phyloP scores from a whole-genome alignment of 2,329 filamentous ascomycete species.

The Ophiostoma novo-ulmi region DNA sequence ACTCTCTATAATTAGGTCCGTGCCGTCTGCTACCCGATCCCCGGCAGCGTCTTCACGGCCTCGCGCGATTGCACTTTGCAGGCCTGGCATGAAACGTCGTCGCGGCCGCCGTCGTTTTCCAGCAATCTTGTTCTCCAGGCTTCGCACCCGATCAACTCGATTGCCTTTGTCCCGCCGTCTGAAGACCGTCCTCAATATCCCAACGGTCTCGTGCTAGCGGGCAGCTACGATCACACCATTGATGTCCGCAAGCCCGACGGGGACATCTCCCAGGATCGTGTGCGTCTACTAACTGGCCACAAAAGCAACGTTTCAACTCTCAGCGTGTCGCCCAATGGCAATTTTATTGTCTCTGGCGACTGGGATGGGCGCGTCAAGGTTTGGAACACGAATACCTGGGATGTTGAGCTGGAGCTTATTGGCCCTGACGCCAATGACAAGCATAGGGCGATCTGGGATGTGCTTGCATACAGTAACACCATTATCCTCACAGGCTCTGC shows the following conservation, averaged over 20 bases:
- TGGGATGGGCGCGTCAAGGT: constrained; percentile 88
- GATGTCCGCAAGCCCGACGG: constrained; percentile 74
- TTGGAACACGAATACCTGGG: constrained; percentile 84
- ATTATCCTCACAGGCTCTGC: constrained; percentile 88
- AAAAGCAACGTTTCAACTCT: constrained; percentile 81
- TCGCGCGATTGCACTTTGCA: constrained; percentile 90
- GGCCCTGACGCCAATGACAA: constrained; percentile 43
- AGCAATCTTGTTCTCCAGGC: constrained; percentile 73
- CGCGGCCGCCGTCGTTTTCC: constrained; percentile 63
- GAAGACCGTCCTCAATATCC: constrained; percentile 49
- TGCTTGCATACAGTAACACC: constrained; percentile 72
- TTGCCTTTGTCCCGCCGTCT: constrained; percentile 70
- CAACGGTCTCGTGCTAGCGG: constrained; percentile 78
- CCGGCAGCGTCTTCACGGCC: constrained; percentile 68
- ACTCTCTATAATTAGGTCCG: constrained; percentile 61
- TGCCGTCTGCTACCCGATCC: constrained; percentile 70
- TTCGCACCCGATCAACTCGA: constrained; percentile 78
- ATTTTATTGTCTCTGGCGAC: constrained; percentile 79
- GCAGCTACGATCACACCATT: constrained; percentile 87
- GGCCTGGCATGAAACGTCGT: constrained; percentile 65
- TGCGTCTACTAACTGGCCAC: constrained; percentile 82
- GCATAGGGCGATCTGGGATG: constrained; percentile 72
- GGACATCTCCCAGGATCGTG: constrained; percentile 67
- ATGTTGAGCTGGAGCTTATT: constrained; percentile 63
- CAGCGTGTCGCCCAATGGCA: constrained; percentile 67